Base-by-base conservation (phyloP, 768 basidiomycete genomes). In the Hortiboletus campestris region DNA sequence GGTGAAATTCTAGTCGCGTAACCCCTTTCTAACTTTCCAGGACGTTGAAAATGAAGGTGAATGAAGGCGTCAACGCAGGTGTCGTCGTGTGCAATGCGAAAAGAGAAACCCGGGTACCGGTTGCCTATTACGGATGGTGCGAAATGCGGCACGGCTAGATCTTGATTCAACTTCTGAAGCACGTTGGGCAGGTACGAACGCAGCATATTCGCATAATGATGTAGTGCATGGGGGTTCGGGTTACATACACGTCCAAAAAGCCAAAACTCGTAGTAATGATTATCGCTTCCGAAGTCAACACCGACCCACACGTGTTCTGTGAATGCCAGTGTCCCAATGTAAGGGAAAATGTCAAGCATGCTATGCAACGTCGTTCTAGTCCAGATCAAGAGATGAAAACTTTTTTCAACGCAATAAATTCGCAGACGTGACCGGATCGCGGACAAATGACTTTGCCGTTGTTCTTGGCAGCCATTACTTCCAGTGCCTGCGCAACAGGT, bases 391-490 rank as follows among this genome's bases (percentile, higher is more conserved):
- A 93, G 56, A 98, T 90, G 71, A 88, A 97, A 17, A 98, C 95
- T 72, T 95, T 97, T 62, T 84, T 81, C 51, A 98, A 74, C 20
- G 81, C 81, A 11, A 73, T 70, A 63, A 90, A 88, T 31, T 81
- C 75, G 64, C 85, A 91, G 12, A 75, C 77, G 49, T 81, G 74
- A 39, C 81, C 81, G 1, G 91, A 88, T 32, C 86, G 78, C 3
- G 94, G 95, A 67, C 94, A 96, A 31, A 80, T 88, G n/a, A 98
- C 91, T 41, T 78, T 76, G 17, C 90, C 93, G 47, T 80, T 78
- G 65, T 89, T 86, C 73, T 81, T 86, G 28, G 84, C 78, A 0
- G 94, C 89, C 89, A 96, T 96, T 39, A 91, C 89, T 67, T 88
- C 83, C 55, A 95, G 77, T 7, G 88, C 92, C 91, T 96, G 61